A percentile compares a stretch with the other conserved stretches of the same genome.
phyloP scores from a whole-genome alignment of 495 filamentous ascomycete genomes.

The Glonium stellatum region DNA sequence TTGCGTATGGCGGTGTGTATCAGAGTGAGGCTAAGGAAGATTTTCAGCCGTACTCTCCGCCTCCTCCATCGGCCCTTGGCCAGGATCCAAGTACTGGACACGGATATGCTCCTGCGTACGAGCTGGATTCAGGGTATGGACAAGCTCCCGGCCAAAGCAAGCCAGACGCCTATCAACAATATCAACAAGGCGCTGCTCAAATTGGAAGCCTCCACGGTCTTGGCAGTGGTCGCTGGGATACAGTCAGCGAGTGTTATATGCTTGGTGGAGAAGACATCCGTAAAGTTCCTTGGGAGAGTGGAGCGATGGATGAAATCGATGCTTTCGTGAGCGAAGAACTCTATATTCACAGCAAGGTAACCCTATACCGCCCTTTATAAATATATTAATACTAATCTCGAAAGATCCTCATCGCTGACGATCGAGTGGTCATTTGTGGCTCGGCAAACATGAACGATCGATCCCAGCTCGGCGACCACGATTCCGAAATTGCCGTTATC shows the following conservation, averaged over 20 bases:
- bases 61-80: constrained; percentile 14
- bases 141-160: constrained; percentile 2
- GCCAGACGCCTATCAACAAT: constrained; percentile 45
- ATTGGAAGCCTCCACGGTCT: constrained; percentile 25
- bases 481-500: constrained; percentile 76
- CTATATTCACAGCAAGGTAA: constrained; percentile 83
- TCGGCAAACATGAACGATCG: constrained; percentile 94
- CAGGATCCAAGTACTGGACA: background rate
- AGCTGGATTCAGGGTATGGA: constrained; percentile 21
- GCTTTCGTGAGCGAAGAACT: constrained; percentile 90
- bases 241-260: constrained; percentile 80
- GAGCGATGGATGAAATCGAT: constrained; percentile 66
- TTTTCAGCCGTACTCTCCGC: constrained; percentile 22
- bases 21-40: background rate
- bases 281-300: constrained; percentile 68
- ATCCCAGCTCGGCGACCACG: constrained; percentile 78
- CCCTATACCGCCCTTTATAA: constrained; percentile 4
- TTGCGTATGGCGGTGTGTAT: constrained; percentile 28
- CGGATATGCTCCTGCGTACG: constrained; percentile 10
- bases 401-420: constrained; percentile 81
- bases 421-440: constrained; percentile 80
- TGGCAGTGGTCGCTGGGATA: constrained; percentile 58
- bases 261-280: constrained; percentile 67
- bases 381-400: constrained; percentile 4
- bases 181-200: constrained; percentile 58